These are phyloP conservation scores for Candida sanyaensis DNA, from an alignment of 1,139 yeast genomes.

Conservation along the genomic window DNA sequence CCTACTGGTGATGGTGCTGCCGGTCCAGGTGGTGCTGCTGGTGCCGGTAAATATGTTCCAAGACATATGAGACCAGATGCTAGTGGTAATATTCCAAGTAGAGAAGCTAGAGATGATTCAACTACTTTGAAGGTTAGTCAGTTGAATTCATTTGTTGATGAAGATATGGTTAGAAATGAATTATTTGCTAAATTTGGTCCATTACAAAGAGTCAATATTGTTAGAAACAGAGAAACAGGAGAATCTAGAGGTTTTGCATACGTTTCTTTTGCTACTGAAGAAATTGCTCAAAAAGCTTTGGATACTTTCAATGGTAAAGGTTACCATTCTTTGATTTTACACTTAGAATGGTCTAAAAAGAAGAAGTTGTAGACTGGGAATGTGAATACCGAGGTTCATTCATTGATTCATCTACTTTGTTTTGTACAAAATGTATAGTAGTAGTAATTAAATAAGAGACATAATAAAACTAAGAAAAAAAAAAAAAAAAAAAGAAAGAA, in stretches of 20 bases:
- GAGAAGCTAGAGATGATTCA: constrained; percentile 74
- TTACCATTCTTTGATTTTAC: constrained; percentile 86
- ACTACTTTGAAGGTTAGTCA: constrained; percentile 91
- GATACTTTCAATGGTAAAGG: constrained; percentile 86
- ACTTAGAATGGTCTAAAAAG: constrained; percentile 64
- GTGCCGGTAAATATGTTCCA: constrained; percentile 64
- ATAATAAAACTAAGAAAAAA: not conserved
- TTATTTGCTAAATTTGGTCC: constrained; percentile 73
- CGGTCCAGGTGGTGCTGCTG: constrained; percentile 29
- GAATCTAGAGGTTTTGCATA: constrained; percentile 97
- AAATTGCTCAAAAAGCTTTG: constrained; percentile 76
- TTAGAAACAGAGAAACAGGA: constrained; percentile 91
- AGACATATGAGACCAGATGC: constrained; percentile 71
- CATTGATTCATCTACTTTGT: not conserved
- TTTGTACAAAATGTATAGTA: not conserved
- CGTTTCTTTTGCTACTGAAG: constrained; percentile 74
- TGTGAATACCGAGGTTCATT: not conserved
- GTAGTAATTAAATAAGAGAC: not conserved
- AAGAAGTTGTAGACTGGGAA: constrained; percentile 20
- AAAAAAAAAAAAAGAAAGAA: not conserved
- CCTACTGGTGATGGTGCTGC: constrained; percentile 14
- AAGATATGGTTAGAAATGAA: constrained; percentile 74
- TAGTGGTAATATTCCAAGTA: constrained; percentile 52
- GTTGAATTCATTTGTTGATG: constrained; percentile 83
- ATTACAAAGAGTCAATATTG: constrained; percentile 79